A percentile compares a stretch with the other conserved stretches of the same genome.
Evolutionary conservation across 2,329 filamentous ascomycete species (phyloP).

Genomic region (Cladosporium sp.): DNA sequence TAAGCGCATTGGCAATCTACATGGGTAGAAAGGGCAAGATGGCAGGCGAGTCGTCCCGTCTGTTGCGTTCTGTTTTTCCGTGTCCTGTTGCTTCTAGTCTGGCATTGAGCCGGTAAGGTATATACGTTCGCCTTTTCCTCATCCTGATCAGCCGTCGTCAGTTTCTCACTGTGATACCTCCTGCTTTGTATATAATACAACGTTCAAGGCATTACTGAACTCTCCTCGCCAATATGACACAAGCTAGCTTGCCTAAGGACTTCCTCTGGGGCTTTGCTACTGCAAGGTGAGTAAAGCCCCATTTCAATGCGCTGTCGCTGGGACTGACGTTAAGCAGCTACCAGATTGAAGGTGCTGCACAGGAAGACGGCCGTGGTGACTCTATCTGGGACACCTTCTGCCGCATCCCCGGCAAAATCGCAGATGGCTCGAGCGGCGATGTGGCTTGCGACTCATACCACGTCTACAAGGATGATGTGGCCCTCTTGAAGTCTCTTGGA

Average conservation of each 20-base stretch:
- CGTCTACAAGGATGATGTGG: slow-evolving; percentile 71
- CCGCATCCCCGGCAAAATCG: slow-evolving; percentile 74
- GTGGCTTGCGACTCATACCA: slow-evolving; percentile 86
- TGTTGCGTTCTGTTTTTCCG: slow-evolving; percentile 7
- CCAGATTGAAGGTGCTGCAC: slow-evolving; percentile 75
- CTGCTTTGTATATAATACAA: background rate
- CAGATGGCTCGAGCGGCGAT: slow-evolving; percentile 68
- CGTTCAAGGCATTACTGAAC: background rate
- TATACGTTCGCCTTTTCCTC: background rate
- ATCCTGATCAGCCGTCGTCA: too few relatives aligned
- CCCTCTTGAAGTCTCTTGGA: slow-evolving; percentile 68
- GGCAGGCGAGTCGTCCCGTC: slow-evolving; percentile 11
- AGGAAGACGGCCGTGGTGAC: slow-evolving; percentile 72
- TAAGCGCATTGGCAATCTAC: slow-evolving; percentile 2
- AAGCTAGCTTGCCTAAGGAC: slow-evolving; percentile 20
- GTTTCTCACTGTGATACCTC: background rate
- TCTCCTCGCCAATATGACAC: slow-evolving; percentile 13
- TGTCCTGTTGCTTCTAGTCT: slow-evolving; percentile 8
- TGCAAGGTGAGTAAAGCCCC: slow-evolving; percentile 39
- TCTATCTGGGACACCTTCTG: slow-evolving; percentile 93
- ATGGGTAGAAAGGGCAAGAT: background rate
- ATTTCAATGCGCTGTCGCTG: background rate
- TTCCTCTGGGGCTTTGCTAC: slow-evolving; percentile 77
- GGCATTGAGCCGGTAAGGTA: slow-evolving; percentile 3
- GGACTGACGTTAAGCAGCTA: slow-evolving; percentile 53